Conservation (phyloP, 2,329 filamentous ascomycete genomes). For the Fusarium sp. region DNA sequence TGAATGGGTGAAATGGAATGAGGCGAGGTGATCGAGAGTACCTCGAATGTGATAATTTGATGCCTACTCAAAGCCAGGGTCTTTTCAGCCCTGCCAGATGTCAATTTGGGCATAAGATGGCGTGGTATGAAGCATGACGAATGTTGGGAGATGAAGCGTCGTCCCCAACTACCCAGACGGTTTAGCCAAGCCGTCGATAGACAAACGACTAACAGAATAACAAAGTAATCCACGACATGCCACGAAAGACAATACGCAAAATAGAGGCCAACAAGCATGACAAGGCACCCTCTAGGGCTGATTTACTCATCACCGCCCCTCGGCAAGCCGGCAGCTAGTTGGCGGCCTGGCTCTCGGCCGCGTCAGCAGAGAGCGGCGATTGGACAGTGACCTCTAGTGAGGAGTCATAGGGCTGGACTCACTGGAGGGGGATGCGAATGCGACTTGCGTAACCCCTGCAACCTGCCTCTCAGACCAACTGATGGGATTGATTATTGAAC, state of each 20-base stretch:
- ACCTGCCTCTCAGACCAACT: neutral
- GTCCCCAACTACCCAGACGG: neutral
- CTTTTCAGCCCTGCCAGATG: slow-evolving; percentile 3
- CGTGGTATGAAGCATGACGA: slow-evolving; percentile 18
- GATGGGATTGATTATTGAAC: neutral
- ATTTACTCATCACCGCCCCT: slow-evolving; percentile 18
- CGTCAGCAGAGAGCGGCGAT: slow-evolving; percentile 35
- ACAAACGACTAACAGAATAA: neutral
- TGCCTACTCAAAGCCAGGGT: neutral
- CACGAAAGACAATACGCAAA: slow-evolving; percentile 10
- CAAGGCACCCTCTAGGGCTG: neutral
- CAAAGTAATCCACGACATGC: neutral
- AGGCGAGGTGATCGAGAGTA: neutral
- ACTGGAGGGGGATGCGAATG: slow-evolving; percentile 22
- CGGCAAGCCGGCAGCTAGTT: slow-evolving; percentile 10
- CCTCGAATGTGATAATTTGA: slow-evolving; percentile 18
- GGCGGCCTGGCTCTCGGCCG: slow-evolving; percentile 32
- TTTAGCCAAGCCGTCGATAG: neutral
- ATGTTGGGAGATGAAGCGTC: slow-evolving; percentile 8
- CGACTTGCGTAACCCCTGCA: slow-evolving; percentile 34
- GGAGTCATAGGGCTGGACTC: slow-evolving; percentile 38
- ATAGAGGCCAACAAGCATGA: neutral
- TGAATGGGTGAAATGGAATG: slow-evolving; percentile 17
- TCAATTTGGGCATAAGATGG: neutral
- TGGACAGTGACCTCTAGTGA: slow-evolving; percentile 15